Base-by-base conservation (phyloP, 2,329 filamentous ascomycete genomes). In the Aureobasidium pullulans region DNA sequence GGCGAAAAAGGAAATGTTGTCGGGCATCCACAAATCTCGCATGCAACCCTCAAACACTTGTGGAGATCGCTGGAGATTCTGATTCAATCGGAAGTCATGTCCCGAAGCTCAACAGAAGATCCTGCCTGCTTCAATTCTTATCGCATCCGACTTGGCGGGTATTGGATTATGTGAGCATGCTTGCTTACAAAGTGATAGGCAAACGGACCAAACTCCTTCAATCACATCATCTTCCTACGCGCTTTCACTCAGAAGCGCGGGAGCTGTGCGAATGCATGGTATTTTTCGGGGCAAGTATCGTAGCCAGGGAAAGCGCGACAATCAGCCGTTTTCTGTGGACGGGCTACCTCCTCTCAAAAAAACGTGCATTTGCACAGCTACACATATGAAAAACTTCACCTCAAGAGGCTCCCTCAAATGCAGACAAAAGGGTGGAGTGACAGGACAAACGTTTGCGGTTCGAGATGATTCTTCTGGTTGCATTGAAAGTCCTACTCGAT, bases 101-200 rank as follows among this genome's bases (percentile, higher is more conserved):
- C 43, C 23, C 15, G 48, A 8, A 16, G 6, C 50, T 43, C 53
- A 57, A 57, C 53, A 57, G 19, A 37, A 46, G 31, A 42, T 57
- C 19, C 34, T 47, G 40, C 42, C 47, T 9, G 5, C 9, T 11
- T 15, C 29, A 28, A n/a, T 32, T 16, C 50, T 29, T 11, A 9
- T 23, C 40, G 16, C 53, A 32, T 48, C 23, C 32, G 54, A 58
- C 54, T 58, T 58, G 54, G 44, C 43, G 32, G 19, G 16, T 34
- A 15, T n/a, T 16, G 7, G 43, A 42, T 48, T 49, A 58, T 58
- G 54, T 48, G 54, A 57, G 53, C 53, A 47, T 36, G 13, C n/a
- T 42, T 54, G 50, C 50, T 54, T 57, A 57, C 43, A 57, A 47
- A 47, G 40, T 57, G 53, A 57, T 15, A 28, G 32, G 9, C 19